These are phyloP conservation scores for Rhipidocladum racemiflorum DNA, from an alignment of 176 grass and related monocot genomes.

Conservation along the genomic window DNA sequence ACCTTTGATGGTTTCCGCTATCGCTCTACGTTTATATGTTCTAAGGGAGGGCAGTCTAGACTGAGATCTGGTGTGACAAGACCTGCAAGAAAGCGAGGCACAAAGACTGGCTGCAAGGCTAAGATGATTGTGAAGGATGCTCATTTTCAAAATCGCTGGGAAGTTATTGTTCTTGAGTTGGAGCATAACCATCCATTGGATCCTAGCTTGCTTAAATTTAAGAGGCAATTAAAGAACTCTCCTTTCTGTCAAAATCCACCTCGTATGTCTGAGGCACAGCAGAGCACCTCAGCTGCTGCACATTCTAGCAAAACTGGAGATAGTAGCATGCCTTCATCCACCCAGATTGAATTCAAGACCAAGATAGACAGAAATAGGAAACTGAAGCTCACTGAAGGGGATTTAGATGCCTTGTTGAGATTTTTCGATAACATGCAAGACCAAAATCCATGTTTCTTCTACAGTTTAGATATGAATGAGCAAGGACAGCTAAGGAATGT, in stretches of 20 bases:
- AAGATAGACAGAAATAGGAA: constrained; percentile 63
- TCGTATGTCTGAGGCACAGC: constrained; percentile 29
- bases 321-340: constrained; percentile 30
- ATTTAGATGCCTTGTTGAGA: constrained; percentile 62
- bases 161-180: constrained; percentile 74
- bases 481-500: constrained; percentile 80
- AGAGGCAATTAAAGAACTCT: constrained; percentile 62
- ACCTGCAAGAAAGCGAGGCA: constrained; percentile 54
- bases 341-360: constrained; percentile 46
- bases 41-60: constrained; percentile 76
- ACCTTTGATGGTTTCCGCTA: constrained; percentile 81
- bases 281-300: constrained; percentile 25
- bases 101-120: constrained; percentile 82
- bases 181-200: constrained; percentile 80
- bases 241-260: constrained; percentile 51
- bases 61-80: constrained; percentile 54
- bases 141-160: constrained; percentile 82
- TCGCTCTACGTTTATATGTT: constrained; percentile 81
- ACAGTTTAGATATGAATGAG: constrained; percentile 79
- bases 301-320: constrained; percentile 24
- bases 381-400: constrained; percentile 64
- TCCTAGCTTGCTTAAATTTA: constrained; percentile 63
- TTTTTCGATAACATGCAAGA: constrained; percentile 78
- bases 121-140: constrained; percentile 89
- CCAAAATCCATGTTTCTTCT: constrained; percentile 70